Percentiles rank a stretch among this genome's conserved stretches.
phyloP scores from a whole-genome alignment of 2,329 filamentous ascomycete species.

The Penicillium decumbens region DNA sequence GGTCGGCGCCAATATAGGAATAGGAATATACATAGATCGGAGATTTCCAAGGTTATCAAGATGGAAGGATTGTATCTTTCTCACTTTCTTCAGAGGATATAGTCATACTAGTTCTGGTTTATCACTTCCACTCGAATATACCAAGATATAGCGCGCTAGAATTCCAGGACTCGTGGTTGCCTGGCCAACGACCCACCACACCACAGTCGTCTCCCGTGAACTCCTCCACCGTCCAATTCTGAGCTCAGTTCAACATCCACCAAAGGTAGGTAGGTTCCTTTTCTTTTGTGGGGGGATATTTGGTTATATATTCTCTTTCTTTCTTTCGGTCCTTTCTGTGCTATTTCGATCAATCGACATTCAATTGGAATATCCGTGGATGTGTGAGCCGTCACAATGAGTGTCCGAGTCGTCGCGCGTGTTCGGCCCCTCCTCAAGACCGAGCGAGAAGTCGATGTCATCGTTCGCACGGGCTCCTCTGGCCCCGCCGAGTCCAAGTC shows the following conservation, averaged over 20 bases:
- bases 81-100: too few species aligned
- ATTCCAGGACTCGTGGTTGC: constrained; percentile 12
- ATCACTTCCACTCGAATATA: not conserved
- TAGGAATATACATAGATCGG: not conserved
- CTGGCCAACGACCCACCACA: constrained; percentile 23
- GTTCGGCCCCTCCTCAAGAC: constrained; percentile 82
- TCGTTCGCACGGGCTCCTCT: constrained; percentile 63
- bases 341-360: not conserved
- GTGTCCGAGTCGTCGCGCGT: constrained; percentile 80
- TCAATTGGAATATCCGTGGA: constrained; percentile 1
- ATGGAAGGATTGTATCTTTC: too few species aligned
- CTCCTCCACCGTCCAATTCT: constrained; percentile 17
- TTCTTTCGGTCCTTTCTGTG: constrained; percentile 8
- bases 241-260: constrained; percentile 14
- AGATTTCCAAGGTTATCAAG: not conserved
- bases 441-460: constrained; percentile 82
- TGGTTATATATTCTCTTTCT: constrained; percentile 11
- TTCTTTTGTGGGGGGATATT: constrained; percentile 14
- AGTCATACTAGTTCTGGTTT: not conserved
- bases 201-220: constrained; percentile 13
- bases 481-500: constrained; percentile 19
- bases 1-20: not conserved
- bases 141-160: not conserved
- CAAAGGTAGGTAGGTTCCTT: constrained; percentile 19
- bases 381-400: constrained; percentile 31